Conservation (phyloP, 1,284 basidiomycete genomes). For the Ceratobasidium sp. region DNA sequence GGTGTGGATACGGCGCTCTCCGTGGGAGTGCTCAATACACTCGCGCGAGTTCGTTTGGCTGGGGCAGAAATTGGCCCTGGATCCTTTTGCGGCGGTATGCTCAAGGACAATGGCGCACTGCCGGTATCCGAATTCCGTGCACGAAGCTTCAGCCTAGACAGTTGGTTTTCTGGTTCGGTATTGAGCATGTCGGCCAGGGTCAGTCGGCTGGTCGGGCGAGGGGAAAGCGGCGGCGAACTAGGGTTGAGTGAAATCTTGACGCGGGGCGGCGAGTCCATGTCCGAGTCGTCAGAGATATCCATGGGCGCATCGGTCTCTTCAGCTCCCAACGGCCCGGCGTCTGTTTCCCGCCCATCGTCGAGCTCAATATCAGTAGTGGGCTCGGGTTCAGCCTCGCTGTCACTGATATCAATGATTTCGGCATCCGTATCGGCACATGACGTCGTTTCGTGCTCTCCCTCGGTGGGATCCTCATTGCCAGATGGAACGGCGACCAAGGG, state of each 20-base stretch:
- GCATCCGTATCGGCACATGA: constrained; percentile 31
- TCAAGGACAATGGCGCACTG: constrained; percentile 2
- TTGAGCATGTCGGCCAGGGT: constrained; percentile 1
- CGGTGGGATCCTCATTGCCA: constrained; percentile 15
- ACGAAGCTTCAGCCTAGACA: constrained; percentile 13
- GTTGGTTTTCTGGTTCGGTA: background rate
- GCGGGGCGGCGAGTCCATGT: constrained; percentile 13
- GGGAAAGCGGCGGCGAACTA: constrained; percentile 31
- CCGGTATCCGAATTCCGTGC: background rate
- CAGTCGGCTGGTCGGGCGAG: constrained; percentile 1
- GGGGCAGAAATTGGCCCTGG: background rate
- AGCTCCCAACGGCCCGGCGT: constrained; percentile 12
- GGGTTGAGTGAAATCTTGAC: constrained; percentile 36
- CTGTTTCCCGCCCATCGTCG: constrained; percentile 31
- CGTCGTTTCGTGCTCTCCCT: constrained; percentile 24
- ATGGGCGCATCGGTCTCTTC: constrained; percentile 36
- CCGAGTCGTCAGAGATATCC: constrained; percentile 38
- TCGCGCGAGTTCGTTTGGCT: constrained; percentile 9
- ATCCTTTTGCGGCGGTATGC: background rate
- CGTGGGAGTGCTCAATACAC: constrained; percentile 8
- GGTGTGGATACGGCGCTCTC: constrained; percentile 29
- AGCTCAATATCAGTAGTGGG: constrained; percentile 23
- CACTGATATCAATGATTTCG: constrained; percentile 30
- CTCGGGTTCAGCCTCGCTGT: constrained; percentile 25
- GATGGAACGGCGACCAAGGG: constrained; percentile 30